Percentiles rank a stretch among this genome's conserved stretches.
Evolutionary conservation across 2,329 filamentous ascomycete species (phyloP).

Genomic region (Claviceps cyperi): DNA sequence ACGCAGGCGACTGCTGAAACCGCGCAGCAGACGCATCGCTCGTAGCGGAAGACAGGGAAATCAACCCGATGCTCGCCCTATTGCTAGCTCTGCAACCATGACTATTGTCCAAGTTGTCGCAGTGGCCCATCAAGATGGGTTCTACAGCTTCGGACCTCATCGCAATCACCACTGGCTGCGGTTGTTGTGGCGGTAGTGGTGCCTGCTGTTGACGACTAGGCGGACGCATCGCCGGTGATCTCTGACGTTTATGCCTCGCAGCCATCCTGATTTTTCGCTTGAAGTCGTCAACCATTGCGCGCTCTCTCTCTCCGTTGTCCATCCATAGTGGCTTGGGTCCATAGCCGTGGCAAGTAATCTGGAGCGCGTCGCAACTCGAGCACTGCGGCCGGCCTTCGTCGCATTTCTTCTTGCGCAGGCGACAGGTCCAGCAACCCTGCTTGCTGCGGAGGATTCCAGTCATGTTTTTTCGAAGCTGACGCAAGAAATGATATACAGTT

Average conservation of each 20-base stretch:
- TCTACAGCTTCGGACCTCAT: neutral
- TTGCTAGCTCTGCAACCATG: neutral
- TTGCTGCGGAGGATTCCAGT: constrained; percentile 6
- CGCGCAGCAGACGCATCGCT: neutral
- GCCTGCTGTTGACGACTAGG: neutral
- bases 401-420: constrained; percentile 16
- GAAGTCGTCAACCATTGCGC: constrained; percentile 14
- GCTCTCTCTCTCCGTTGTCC: constrained; percentile 14
- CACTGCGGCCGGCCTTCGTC: constrained; percentile 13
- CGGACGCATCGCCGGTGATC: neutral
- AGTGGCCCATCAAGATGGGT: neutral
- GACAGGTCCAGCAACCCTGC: constrained; percentile 16
- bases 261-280: constrained; percentile 13
- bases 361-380: constrained; percentile 11
- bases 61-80: neutral
- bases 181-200: neutral
- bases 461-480: neutral
- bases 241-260: constrained; percentile 7
- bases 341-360: constrained; percentile 14
- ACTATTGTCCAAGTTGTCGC: neutral
- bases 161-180: neutral
- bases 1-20: neutral
- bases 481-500: neutral
- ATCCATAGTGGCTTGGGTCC: constrained; percentile 22
- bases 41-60: neutral